Conservation (phyloP, 2,329 filamentous ascomycete species). For the Alternaria ethzedia region DNA sequence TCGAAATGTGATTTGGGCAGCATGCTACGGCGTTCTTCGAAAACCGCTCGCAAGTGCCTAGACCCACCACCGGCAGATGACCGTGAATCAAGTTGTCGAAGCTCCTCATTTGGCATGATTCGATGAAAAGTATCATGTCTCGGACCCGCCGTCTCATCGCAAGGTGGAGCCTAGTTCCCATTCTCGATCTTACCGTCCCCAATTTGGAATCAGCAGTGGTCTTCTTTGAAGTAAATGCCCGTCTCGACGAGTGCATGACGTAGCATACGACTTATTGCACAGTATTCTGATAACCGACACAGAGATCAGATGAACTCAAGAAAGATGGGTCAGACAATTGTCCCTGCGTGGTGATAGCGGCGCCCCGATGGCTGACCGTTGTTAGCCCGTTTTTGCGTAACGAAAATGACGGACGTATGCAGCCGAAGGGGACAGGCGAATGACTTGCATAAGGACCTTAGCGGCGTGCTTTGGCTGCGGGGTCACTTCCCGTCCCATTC, state of each 20-base stretch:
- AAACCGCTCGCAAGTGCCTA: neutral
- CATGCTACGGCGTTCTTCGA: neutral
- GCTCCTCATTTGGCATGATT: conserved; percentile 26
- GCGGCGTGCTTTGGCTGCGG: conserved; percentile 37
- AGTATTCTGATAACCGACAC: conserved; percentile 9
- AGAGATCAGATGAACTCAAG: conserved; percentile 18
- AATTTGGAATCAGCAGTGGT: conserved; percentile 15
- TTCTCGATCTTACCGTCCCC: conserved; percentile 22
- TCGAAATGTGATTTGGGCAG: neutral
- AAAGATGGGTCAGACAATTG: conserved; percentile 19
- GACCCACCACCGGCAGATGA: conserved; percentile 1
- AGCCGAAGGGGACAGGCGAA: conserved; percentile 38
- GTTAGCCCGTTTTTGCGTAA: conserved; percentile 37
- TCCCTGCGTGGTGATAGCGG: conserved; percentile 32
- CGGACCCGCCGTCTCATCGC: conserved; percentile 21
- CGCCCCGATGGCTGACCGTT: conserved; percentile 15
- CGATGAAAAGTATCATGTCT: conserved; percentile 20
- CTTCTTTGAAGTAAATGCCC: conserved; percentile 10
- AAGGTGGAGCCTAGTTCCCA: conserved; percentile 28
- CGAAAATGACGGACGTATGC: conserved; percentile 24
- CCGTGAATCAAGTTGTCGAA: conserved; percentile 18
- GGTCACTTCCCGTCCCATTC: conserved; percentile 36
- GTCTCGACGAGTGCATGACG: conserved; percentile 26
- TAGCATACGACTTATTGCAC: conserved; percentile 8
- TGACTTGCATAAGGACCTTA: conserved; percentile 46